A percentile compares a stretch with the other conserved stretches of the same genome.
These are phyloP conservation scores for Sporothrix sp. DNA, from an alignment of 2,329 filamentous ascomycete genomes.

Conservation along the genomic window DNA sequence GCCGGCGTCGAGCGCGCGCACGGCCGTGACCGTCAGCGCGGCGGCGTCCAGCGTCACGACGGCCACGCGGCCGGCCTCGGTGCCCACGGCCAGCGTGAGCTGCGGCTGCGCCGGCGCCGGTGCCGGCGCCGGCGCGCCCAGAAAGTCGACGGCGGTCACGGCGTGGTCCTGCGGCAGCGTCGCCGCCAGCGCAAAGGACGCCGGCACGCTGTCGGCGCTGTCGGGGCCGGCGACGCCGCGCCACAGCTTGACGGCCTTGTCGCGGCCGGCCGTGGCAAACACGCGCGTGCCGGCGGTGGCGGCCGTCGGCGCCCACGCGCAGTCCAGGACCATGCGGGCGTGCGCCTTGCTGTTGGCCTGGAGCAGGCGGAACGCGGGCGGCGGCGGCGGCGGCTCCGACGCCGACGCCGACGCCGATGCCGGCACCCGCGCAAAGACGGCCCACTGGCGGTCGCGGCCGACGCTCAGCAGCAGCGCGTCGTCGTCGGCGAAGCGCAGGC, in stretches of 20 bases:
- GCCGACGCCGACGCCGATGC: no score
- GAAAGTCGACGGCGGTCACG: conserved; percentile 64
- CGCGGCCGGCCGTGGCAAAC: conserved; percentile 84
- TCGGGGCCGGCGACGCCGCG: conserved; percentile 23
- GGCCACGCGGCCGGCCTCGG: conserved; percentile 42
- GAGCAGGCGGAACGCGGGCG: conserved; percentile 43
- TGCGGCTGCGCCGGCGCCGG: conserved; percentile 17
- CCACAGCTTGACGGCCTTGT: conserved; percentile 78
- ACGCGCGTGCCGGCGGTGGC: conserved; percentile 25
- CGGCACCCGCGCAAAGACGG: conserved; percentile 62
- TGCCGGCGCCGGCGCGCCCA: conserved; percentile 26
- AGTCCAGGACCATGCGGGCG: conserved; percentile 83
- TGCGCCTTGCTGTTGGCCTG: conserved; percentile 75
- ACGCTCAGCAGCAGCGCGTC: conserved; percentile 74
- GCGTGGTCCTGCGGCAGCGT: conserved; percentile 47
- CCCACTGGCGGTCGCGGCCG: conserved; percentile 86
- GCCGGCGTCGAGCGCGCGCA: conserved; percentile 27
- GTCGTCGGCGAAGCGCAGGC: conserved; percentile 61
- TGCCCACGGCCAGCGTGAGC: conserved; percentile 46
- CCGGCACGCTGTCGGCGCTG: conserved; percentile 18
- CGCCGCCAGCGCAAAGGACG: conserved; percentile 41
- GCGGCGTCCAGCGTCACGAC: conserved; percentile 33
- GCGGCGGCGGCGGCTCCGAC: conserved; percentile 11
- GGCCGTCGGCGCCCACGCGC: conserved; percentile 62
- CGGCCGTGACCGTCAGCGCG: conserved; percentile 27